Percentiles rank a stretch among this genome's conserved stretches.
Evolutionary conservation across 2,329 filamentous ascomycete species (phyloP).

Genomic region (Chaetomiaceae sp.): DNA sequence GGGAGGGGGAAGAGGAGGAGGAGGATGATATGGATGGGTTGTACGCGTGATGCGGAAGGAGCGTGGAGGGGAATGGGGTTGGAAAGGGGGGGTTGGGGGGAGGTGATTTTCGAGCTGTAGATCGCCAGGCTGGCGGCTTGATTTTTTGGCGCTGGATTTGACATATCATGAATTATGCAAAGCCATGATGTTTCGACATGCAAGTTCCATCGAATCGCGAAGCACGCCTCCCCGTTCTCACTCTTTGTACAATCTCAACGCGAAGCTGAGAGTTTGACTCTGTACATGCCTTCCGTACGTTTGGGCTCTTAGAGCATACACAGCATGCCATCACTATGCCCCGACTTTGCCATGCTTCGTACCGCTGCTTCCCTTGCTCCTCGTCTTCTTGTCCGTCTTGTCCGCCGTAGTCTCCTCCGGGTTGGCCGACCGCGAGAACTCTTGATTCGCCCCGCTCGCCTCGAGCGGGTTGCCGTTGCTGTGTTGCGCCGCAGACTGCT

Average conservation of each 20-base stretch:
- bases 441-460: slow-evolving; percentile 40
- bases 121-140: no score
- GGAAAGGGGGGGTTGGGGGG: neutral
- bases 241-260: neutral
- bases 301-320: neutral
- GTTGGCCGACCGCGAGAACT: slow-evolving; percentile 36
- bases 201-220: neutral
- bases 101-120: neutral
- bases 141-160: neutral
- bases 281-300: neutral
- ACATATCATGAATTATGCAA: slow-evolving; percentile 3
- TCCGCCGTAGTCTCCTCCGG: slow-evolving; percentile 27
- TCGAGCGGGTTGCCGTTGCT: slow-evolving; percentile 33
- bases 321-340: slow-evolving; percentile 7
- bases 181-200: neutral
- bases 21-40: slow-evolving; percentile 47
- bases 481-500: slow-evolving; percentile 34
- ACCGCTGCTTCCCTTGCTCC: slow-evolving; percentile 21
- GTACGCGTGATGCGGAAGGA: slow-evolving; percentile 32
- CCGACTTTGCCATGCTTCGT: slow-evolving; percentile 26
- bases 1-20: slow-evolving; percentile 47
- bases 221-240: no score
- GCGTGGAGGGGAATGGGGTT: neutral
- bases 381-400: slow-evolving; percentile 31
- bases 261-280: neutral